Base-by-base conservation (phyloP, 1,284 basidiomycete species). In the Malassezia obtusa region DNA sequence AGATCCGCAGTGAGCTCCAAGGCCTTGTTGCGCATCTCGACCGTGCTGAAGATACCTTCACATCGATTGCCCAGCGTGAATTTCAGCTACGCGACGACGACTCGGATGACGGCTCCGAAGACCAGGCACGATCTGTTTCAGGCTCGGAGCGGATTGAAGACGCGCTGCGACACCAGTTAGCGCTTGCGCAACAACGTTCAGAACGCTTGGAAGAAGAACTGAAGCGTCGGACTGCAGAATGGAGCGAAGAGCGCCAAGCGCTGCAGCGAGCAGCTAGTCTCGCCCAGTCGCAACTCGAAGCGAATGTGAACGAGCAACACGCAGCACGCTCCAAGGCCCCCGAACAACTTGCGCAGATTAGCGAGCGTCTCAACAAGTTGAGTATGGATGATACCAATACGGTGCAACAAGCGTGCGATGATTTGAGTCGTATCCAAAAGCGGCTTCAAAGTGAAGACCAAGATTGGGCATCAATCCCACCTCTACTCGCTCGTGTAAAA, bases 111-210 rank as follows among this genome's bases (percentile, higher is more conserved):
- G 46, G 15, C 37, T 15, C 26, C 2, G 33, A 31, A 22, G 38
- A 49, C 10, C 2, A 12, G 3, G 31, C n/a, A 11, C 19, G 30
- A 22, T 33, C 25, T 3, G 14, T 21, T n/a, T 4, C 24, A 43
- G 19, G 10, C 10, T 14, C 26, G 28, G 22, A 43, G 37, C 37
- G 5, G 14, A 15, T n/a, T 4, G 19, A n/a, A 1, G 50, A 39
- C 9, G 11, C 26, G 28, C 45, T 52, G 8, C 41, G 37, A 50
- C 57, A 15, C 14, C 58, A 11, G 50, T 50, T 32, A 4, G 19
- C 15, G 17, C 15, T 30, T 9, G 41, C 50, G 15, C 50, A 52
- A 15, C 31, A 52, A 26, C 50, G 50, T 8, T 37, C 43, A 3
- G 17, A 39, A 10, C 32, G 26, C 2, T 32, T 52, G 10, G 50